phyloP scores from a whole-genome alignment of 1,284 basidiomycete species.

The Microbotryum lychnidis-dioicae region DNA sequence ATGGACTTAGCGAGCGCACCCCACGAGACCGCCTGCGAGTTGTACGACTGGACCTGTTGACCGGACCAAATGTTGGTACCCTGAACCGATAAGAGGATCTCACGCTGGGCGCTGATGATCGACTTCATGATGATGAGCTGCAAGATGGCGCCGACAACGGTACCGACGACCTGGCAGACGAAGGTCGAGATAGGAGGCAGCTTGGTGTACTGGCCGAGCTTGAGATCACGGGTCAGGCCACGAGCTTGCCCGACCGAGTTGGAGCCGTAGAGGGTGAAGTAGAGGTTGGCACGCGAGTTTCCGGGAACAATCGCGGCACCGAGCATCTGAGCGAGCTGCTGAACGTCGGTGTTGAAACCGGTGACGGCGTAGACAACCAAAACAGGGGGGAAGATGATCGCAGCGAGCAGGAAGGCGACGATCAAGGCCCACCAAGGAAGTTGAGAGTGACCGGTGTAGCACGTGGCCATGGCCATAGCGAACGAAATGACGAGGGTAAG shows the following conservation, averaged over 20 bases:
- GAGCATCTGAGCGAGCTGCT: conserved; percentile 57
- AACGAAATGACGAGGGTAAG: conserved; percentile 51
- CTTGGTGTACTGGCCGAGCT: conserved; percentile 69
- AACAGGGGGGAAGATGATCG: conserved; percentile 52
- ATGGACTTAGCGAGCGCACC: conserved; percentile 49
- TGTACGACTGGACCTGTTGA: conserved; percentile 51
- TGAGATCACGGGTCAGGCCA: conserved; percentile 54
- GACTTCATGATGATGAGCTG: conserved; percentile 48
- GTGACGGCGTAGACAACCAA: conserved; percentile 51
- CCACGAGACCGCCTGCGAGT: conserved; percentile 59
- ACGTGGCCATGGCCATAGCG: conserved; percentile 44
- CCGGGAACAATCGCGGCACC: conserved; percentile 56
- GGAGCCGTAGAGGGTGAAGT: conserved; percentile 29
- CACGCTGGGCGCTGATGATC: conserved; percentile 48
- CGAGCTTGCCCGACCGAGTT: conserved; percentile 46
- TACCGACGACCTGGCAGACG: conserved; percentile 57
- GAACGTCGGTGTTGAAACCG: conserved; percentile 39
- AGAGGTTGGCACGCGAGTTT: conserved; percentile 55
- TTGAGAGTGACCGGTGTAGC: conserved; percentile 47
- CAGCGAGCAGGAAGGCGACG: conserved; percentile 45
- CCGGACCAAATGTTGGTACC: conserved; percentile 46
- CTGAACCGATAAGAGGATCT: conserved; percentile 48
- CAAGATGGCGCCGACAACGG: conserved; percentile 50
- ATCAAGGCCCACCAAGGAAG: conserved; percentile 54
- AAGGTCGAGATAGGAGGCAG: conserved; percentile 65